phyloP scores from a whole-genome alignment of 169 alveolate genomes.

The Plasmodium gallinaceum region DNA sequence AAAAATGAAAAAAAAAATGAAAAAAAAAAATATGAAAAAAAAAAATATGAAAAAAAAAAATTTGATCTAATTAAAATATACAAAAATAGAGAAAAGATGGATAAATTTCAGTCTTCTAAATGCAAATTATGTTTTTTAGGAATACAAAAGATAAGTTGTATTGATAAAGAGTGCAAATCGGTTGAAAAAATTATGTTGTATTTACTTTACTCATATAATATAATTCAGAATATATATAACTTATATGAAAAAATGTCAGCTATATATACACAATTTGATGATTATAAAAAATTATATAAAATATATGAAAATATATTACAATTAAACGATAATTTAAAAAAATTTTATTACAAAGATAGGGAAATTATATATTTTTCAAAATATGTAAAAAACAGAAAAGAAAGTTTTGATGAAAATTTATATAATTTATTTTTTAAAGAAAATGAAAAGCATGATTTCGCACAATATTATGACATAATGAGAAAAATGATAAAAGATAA shows the following conservation, averaged over 20 bases:
- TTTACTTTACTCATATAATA: slow-evolving; percentile 19
- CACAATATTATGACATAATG: slow-evolving; percentile 15
- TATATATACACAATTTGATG: slow-evolving; percentile 27
- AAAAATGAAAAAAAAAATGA: neutral
- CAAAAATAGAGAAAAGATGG: slow-evolving; percentile 10
- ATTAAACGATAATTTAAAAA: slow-evolving; percentile 24
- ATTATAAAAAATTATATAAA: slow-evolving; percentile 30
- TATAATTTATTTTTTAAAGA: slow-evolving; percentile 63
- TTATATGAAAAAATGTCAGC: slow-evolving; percentile 36
- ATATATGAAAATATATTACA: slow-evolving; percentile 32
- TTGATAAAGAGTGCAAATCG: slow-evolving; percentile 43
- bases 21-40: neutral
- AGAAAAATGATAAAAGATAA: slow-evolving; percentile 53
- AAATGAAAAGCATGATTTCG: slow-evolving; percentile 47
- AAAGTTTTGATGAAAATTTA: slow-evolving; percentile 66
- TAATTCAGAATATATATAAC: slow-evolving; percentile 25
- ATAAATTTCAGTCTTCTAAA: slow-evolving; percentile 12
- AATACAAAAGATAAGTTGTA: slow-evolving; percentile 19
- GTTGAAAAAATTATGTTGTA: slow-evolving; percentile 20
- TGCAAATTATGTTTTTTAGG: slow-evolving; percentile 31
- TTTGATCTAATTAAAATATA: slow-evolving; percentile 3
- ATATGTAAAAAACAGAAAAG: slow-evolving; percentile 53
- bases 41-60: neutral
- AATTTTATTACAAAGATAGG: slow-evolving; percentile 40
- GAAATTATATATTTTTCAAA: slow-evolving; percentile 46